Base-by-base conservation (phyloP, 2,329 filamentous ascomycete species). In the Pezicula carpinea region DNA sequence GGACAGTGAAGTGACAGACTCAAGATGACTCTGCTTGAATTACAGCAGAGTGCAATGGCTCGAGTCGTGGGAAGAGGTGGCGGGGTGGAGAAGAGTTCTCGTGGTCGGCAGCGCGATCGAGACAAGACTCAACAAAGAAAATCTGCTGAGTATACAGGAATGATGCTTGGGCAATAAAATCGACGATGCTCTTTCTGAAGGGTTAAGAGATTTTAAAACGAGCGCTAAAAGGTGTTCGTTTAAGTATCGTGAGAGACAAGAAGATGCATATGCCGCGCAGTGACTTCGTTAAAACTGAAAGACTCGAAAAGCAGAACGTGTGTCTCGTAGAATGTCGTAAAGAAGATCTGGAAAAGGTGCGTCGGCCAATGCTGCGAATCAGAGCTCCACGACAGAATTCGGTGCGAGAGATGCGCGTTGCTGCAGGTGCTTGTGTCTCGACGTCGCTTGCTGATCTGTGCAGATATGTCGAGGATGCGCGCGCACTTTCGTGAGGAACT, bases 271-370 rank as follows among this genome's bases (percentile, higher is more conserved):
- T 43, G 52, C 52, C 52, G 54, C 38, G 38, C 53, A 54, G 58
- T 43, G 54, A 56, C 48, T 51, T 59, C 53, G 55, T 59, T 50
- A 55, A 57, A 54, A 47, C 51, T 50, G 49, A 57, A 51, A 53
- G 51, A 56, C 51, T 61, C 51, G 52, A 53, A 53, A 52, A 57
- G 46, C 51, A 58, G 54, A 61, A 66, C 67, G 66, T 70, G 62
- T 64, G 62, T 60, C 59, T 69, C 68, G 66, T 70, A 62, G 65
- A 66, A 64, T 56, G 61, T 70, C 68, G 65, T 70, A 63, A 69
- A 62, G 57, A 57, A 53, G 48, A 56, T 58, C 54, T 52, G 55
- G 55, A 51, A 58, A 59, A 56, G 53, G 45, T 52, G 58, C 57
- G 57, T 60, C 55, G 52, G 54, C 57, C 51, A 60, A 58, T 58